phyloP scores from a whole-genome alignment of 1,284 basidiomycete genomes.

The Binderoboletus segoi region DNA sequence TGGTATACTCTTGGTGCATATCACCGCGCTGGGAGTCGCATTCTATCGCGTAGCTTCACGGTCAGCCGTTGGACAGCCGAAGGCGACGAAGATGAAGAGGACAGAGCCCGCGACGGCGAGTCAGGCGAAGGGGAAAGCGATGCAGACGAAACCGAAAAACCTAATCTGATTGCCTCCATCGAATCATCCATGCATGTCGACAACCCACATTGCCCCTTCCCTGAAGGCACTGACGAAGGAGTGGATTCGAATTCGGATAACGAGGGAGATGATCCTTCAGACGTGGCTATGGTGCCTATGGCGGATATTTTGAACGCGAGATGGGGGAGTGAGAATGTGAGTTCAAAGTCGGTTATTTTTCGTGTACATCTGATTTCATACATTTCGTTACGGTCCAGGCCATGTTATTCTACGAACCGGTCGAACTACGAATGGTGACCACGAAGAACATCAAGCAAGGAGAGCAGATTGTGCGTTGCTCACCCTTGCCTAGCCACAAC shows the following conservation, averaged over 20 bases:
- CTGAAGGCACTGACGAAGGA: slow-evolving; percentile 23
- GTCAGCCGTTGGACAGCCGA: slow-evolving; percentile 61
- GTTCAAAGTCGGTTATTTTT: slow-evolving; percentile 20
- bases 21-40: slow-evolving; percentile 92
- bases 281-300: slow-evolving; percentile 95
- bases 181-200: slow-evolving; percentile 59
- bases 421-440: slow-evolving; percentile 77
- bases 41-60: slow-evolving; percentile 89
- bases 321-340: slow-evolving; percentile 84
- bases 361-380: not conserved
- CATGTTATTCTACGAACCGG: slow-evolving; percentile 80
- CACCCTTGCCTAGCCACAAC: not conserved
- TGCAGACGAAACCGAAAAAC: slow-evolving; percentile 21
- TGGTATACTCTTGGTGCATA: slow-evolving; percentile 79
- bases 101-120: slow-evolving; percentile 26
- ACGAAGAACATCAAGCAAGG: slow-evolving; percentile 77
- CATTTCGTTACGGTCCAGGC: slow-evolving; percentile 50
- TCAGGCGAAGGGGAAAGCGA: slow-evolving; percentile 36
- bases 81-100: slow-evolving; percentile 30
- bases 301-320: slow-evolving; percentile 94
- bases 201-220: slow-evolving; percentile 25
- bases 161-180: slow-evolving; percentile 28
- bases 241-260: slow-evolving; percentile 60
- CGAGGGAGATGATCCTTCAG: slow-evolving; percentile 64
- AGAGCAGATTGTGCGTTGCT: slow-evolving; percentile 80